Conservation (phyloP, 2,329 filamentous ascomycete species). For the Gnomoniopsis sp. region DNA sequence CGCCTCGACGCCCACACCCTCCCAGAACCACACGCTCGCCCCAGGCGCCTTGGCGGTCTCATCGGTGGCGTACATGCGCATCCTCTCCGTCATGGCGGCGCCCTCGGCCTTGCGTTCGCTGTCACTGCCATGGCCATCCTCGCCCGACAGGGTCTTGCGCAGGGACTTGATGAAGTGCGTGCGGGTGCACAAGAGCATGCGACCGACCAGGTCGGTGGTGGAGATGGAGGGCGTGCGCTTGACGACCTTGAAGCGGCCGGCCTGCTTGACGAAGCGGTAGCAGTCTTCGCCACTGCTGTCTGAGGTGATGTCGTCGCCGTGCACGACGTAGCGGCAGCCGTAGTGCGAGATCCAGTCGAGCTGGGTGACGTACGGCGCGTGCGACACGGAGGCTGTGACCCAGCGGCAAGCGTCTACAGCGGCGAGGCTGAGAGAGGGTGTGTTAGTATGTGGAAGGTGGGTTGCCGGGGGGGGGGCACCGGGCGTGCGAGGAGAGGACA, state of each 20-base stretch:
- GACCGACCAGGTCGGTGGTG: constrained; percentile 94
- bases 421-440: constrained; percentile 59
- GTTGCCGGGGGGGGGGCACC: constrained; percentile 25
- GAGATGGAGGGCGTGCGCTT: constrained; percentile 95
- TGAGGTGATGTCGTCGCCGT: constrained; percentile 95
- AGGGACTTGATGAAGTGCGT: constrained; percentile 89
- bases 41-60: constrained; percentile 75
- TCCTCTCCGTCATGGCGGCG: constrained; percentile 69
- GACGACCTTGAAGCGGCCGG: constrained; percentile 91
- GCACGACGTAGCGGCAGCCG: constrained; percentile 91
- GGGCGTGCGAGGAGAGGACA: not conserved
- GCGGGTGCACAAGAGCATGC: constrained; percentile 95
- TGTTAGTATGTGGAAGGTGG: not conserved
- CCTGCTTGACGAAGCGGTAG: constrained; percentile 95
- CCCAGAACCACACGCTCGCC: constrained; percentile 84
- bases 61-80: constrained; percentile 84
- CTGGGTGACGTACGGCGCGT: constrained; percentile 92
- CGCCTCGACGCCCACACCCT: constrained; percentile 45
- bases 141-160: constrained; percentile 62
- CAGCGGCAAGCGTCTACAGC: constrained; percentile 94
- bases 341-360: constrained; percentile 94
- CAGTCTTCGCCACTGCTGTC: constrained; percentile 93
- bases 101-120: constrained; percentile 62
- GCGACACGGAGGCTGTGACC: constrained; percentile 78
- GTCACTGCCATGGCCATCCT: constrained; percentile 69